A percentile compares a stretch with the other conserved stretches of the same genome.
These are phyloP conservation scores for Coemansia sp. DNA, from an alignment of 192 early-diverging fungal genomes.

Conservation along the genomic window DNA sequence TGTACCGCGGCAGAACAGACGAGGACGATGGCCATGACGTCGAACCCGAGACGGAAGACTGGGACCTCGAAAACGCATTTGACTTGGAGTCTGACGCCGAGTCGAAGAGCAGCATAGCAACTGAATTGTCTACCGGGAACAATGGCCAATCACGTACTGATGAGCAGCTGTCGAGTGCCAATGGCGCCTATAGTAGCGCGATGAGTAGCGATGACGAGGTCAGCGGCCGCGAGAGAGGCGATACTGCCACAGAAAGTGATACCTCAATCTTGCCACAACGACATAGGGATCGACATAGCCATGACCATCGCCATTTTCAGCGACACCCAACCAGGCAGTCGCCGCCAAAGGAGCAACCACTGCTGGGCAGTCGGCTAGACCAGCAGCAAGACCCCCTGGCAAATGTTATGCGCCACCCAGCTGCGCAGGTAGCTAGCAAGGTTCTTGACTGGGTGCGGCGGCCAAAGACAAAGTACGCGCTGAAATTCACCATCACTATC, in stretches of 20 bases:
- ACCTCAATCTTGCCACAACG: background rate
- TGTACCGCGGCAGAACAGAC: conserved; percentile 22
- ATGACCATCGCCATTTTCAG: background rate
- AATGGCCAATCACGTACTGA: background rate
- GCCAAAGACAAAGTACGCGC: conserved; percentile 42
- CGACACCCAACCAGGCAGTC: background rate
- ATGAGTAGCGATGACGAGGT: background rate
- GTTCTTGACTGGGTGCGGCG: conserved; percentile 28
- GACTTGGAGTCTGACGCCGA: conserved; percentile 5
- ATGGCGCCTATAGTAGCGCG: background rate
- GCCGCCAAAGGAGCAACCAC: background rate
- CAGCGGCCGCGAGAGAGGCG: background rate
- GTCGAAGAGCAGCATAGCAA: background rate
- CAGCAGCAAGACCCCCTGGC: conserved; percentile 19
- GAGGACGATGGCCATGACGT: conserved; percentile 31
- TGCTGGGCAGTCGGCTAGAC: background rate
- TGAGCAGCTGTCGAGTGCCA: background rate
- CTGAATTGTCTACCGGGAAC: background rate
- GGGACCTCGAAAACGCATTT: conserved; percentile 41
- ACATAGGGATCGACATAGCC: background rate
- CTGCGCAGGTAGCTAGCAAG: conserved; percentile 15
- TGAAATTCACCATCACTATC: conserved; percentile 47
- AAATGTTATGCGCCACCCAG: conserved; percentile 17
- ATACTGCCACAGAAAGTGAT: background rate
- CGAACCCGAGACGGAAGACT: conserved; percentile 18